phyloP scores from a whole-genome alignment of 2,329 filamentous ascomycete species.

The Penicillium verrucosum region DNA sequence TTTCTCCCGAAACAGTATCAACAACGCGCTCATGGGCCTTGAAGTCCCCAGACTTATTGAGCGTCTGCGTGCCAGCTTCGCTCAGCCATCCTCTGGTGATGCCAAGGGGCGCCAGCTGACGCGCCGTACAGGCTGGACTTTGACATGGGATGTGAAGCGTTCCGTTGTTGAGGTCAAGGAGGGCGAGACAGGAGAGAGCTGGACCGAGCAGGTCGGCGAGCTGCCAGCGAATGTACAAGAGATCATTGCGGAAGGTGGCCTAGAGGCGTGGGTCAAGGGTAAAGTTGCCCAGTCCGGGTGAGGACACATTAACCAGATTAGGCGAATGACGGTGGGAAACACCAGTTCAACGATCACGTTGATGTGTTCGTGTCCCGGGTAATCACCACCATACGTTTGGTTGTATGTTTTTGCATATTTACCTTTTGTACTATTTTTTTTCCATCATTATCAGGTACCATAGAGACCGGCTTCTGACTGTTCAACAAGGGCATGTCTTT shows the following conservation, averaged over 20 bases:
- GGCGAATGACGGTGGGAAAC: not conserved
- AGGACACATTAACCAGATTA: not conserved
- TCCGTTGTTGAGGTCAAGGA: constrained; percentile 70
- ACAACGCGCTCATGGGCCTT: constrained; percentile 42
- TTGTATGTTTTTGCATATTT: not conserved
- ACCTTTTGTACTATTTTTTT: not conserved
- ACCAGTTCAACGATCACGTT: not conserved
- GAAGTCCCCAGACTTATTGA: constrained; percentile 38
- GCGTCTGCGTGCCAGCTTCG: constrained; percentile 29
- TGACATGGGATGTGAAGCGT: constrained; percentile 74
- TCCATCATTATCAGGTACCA: not conserved
- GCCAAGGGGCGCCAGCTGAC: constrained; percentile 13
- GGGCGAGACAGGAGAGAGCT: constrained; percentile 62
- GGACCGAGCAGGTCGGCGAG: constrained; percentile 80
- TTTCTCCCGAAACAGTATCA: constrained; percentile 41
- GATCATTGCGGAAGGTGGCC: constrained; percentile 71
- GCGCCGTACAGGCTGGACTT: constrained; percentile 58
- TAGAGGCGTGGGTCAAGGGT: constrained; percentile 79
- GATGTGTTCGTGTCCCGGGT: not conserved
- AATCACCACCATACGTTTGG: not conserved
- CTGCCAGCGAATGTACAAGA: constrained; percentile 82
- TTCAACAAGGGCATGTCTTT: not conserved
- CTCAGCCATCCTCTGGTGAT: constrained; percentile 5
- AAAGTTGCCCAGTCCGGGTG: constrained; percentile 7
- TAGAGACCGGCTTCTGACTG: not conserved